Evolutionary conservation across 495 filamentous ascomycete species (phyloP), one percentile per base, ranked within the genome.

Genomic region (Evansstolkia leycettana): DNA sequence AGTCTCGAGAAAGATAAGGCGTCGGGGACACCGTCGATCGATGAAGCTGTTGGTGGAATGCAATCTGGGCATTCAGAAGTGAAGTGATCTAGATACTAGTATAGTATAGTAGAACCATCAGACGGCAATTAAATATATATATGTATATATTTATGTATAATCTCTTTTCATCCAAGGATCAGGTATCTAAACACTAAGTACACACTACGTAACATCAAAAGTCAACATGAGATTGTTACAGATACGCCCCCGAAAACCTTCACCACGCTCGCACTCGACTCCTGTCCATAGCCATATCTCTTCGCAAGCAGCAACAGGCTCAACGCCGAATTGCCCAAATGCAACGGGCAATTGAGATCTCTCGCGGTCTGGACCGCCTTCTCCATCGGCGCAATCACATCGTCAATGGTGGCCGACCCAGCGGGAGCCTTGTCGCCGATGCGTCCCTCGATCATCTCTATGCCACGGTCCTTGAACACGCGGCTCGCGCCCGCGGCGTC

Each of bases 401-500:
- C 43, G 29, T 75, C 67, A 48, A 89, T 69, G 10, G 70, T 66
- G 24, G 56, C 53, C 15, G 46, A 40, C 2, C 47, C 57, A 8
- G 39, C 40, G 5, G 46, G 33, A 14, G 43, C 46, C n/a, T 52
- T 43, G 29, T 53, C 37, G 1, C 41, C 55, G 15, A 62, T 52
- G 0, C 38, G 41, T 0, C 51, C 55, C 36, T 61, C 51, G 20
- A 59, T 58, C 48, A 84, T 76, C 18, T 69, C 67, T 7, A 70
- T 51, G 0, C 73, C 77, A 34, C 64, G 52, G n/a, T 60, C 61
- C 45, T 67, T 57, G 39, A 84, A 73, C 42, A 78, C 64, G 12
- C 52, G 63, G 48, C 78, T 83, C 1, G 70, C 65, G 1, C 82
- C 82, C 0, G 82, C 82, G 4, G 82, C 82, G 37, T 82, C 77